Base-by-base conservation (phyloP, 148 eudicot genomes). In the Talinum fruticosum region DNA sequence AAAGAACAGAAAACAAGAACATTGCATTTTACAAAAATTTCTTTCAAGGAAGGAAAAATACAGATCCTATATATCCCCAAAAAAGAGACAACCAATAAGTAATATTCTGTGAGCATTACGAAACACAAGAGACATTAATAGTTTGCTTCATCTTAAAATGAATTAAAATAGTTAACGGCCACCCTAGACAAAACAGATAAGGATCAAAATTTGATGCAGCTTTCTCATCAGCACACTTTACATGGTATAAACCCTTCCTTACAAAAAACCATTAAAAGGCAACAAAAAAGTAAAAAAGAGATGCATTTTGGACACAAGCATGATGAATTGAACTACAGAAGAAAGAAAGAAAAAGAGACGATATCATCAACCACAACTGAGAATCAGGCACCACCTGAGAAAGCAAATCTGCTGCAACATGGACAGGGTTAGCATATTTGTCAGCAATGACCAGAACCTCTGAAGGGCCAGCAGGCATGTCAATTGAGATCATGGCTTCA, bases 401-500 rank as follows among this genome's bases (percentile, higher is more conserved):
- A 80, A 96, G 97, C 76, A 96, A 85, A 90, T 96, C 98, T 23
- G 99, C 90, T 21, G 99, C 99, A 77, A 96, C 79, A 82, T 93
- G 98, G 69, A 88, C 93, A 66, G 95, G 97, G 81, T 86, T 96
- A 82, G 99, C 89, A 83, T 85, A 84, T 81, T 89, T 86, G 80
- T 96, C 99, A 85, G 98, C 98, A 84, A 96, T 96, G 75, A 96
- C 98, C 68, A 96, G 90, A 67, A 93, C 99, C 86, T 96, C 99
- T 51, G 99, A 96, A 37, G 99, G 99, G 75, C 99, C 97, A 66
- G 99, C 98, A 72, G 99, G 99, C 99, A 96, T 96, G 86, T 96
- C 99, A 83, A 96, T 96, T 36, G 98, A 93, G 80, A 96, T 89
- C 99, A 96, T 90, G 61, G 99, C 99, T 80, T 96, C 98, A 74